These are phyloP conservation scores for Rhamnella rubrinervis DNA, from an alignment of 331 rosid species.

Conservation along the genomic window DNA sequence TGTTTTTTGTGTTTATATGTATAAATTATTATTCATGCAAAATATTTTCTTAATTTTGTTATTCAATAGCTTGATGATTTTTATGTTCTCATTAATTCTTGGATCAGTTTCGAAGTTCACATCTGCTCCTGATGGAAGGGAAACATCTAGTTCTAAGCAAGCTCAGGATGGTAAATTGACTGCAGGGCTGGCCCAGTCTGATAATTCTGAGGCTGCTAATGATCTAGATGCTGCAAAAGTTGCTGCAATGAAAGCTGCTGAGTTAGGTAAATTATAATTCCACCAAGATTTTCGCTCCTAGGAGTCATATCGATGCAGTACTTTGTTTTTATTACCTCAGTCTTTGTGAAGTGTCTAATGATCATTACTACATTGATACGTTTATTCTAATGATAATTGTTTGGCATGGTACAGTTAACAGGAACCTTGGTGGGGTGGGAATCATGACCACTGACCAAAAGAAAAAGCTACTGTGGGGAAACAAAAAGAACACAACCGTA, in stretches of 20 bases:
- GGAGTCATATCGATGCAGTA: conserved; percentile 1
- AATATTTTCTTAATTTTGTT: neutral
- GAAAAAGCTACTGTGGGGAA: conserved; percentile 97
- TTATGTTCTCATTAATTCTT: neutral
- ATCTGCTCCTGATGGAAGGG: conserved; percentile 47
- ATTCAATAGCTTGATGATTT: neutral
- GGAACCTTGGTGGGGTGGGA: conserved; percentile 71
- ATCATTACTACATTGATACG: too few relatives aligned
- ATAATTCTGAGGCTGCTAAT: conserved; percentile 45
- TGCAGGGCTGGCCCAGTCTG: conserved; percentile 32
- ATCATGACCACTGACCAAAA: conserved; percentile 89
- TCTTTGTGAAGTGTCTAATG: too few relatives aligned
- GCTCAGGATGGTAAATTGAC: conserved; percentile 48
- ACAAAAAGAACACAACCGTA: conserved; percentile 59
- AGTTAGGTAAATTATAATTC: conserved; percentile 54
- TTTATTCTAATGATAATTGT: neutral
- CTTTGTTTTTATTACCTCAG: too few relatives aligned
- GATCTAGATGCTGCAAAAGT: conserved; percentile 73
- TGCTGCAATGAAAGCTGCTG: conserved; percentile 99
- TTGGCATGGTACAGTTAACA: conserved; percentile 61
- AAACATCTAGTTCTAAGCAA: conserved; percentile 48
- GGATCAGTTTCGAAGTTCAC: conserved; percentile 34
- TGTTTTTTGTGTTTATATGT: neutral
- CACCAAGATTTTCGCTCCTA: conserved; percentile 4
- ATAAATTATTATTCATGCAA: neutral